Evolutionary conservation across 2,329 filamentous ascomycete species (phyloP).

Genomic region (Hymenotorrendiella dingleyae): DNA sequence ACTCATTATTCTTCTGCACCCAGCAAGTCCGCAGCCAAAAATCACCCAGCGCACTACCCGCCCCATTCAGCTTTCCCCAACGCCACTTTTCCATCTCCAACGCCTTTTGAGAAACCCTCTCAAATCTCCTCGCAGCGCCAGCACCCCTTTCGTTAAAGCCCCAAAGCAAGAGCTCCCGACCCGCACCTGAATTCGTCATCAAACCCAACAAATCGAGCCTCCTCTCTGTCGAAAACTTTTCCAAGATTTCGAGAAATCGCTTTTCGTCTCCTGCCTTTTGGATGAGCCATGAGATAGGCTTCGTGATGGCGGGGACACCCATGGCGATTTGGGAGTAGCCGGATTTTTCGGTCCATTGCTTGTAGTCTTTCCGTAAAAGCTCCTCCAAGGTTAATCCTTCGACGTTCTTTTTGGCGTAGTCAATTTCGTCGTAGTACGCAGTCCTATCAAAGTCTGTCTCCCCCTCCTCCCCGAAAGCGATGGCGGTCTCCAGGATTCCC

Average conservation of each 20-base stretch:
- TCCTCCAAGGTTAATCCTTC: slow-evolving; percentile 55
- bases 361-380: slow-evolving; percentile 77
- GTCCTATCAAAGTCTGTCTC: slow-evolving; percentile 42
- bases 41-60: slow-evolving; percentile 35
- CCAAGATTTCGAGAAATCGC: slow-evolving; percentile 43
- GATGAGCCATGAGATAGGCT: slow-evolving; percentile 55
- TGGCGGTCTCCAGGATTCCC: slow-evolving; percentile 46
- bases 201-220: slow-evolving; percentile 57
- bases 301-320: slow-evolving; percentile 63
- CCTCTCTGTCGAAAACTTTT: slow-evolving; percentile 49
- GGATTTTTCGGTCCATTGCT: slow-evolving; percentile 64
- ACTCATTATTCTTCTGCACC: slow-evolving; percentile 56
- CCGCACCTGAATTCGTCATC: slow-evolving; percentile 59
- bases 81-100: slow-evolving; percentile 53
- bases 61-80: slow-evolving; percentile 41
- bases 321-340: slow-evolving; percentile 46
- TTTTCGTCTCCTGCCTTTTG: slow-evolving; percentile 42
- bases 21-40: slow-evolving; percentile 60
- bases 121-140: slow-evolving; percentile 50
- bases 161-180: slow-evolving; percentile 64
- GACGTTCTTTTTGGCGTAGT: slow-evolving; percentile 62
- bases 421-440: slow-evolving; percentile 54
- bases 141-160: slow-evolving; percentile 46
- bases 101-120: slow-evolving; percentile 35
- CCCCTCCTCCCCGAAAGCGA: background rate